phyloP scores from a whole-genome alignment of 331 rosid species.

The Pyracantha coccinea region DNA sequence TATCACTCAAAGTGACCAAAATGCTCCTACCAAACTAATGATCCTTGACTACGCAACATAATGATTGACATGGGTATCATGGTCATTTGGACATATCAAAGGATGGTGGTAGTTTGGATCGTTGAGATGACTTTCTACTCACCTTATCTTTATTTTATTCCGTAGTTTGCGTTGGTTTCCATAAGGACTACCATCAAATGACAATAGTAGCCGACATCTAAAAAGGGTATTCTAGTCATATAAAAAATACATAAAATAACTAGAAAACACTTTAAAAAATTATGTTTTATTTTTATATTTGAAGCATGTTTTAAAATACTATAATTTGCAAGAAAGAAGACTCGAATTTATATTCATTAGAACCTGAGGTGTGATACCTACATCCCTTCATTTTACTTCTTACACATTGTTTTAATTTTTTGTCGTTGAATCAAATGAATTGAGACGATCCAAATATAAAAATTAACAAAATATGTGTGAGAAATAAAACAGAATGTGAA shows the following conservation, averaged over 20 bases:
- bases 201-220: slow-evolving; percentile 32
- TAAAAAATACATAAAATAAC: not conserved
- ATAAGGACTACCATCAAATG: slow-evolving; percentile 30
- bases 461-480: no score
- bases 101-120: slow-evolving; percentile 48
- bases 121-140: slow-evolving; percentile 64
- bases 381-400: no score
- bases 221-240: not conserved
- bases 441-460: no score
- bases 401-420: no score
- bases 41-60: not conserved
- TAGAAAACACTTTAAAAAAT: no score
- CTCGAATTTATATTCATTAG: no score
- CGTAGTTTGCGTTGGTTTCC: slow-evolving; percentile 65
- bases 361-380: no score
- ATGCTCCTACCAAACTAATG: slow-evolving; percentile 27
- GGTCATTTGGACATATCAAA: slow-evolving; percentile 22
- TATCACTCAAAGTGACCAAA: slow-evolving; percentile 1
- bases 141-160: slow-evolving; percentile 67
- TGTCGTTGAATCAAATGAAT: no score
- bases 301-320: no score
- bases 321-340: no score
- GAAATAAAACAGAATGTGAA: no score
- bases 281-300: no score
- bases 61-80: slow-evolving; percentile 34